These are phyloP conservation scores for Achaetomium macrosporum DNA, from an alignment of 2,329 filamentous ascomycete species.

Conservation along the genomic window DNA sequence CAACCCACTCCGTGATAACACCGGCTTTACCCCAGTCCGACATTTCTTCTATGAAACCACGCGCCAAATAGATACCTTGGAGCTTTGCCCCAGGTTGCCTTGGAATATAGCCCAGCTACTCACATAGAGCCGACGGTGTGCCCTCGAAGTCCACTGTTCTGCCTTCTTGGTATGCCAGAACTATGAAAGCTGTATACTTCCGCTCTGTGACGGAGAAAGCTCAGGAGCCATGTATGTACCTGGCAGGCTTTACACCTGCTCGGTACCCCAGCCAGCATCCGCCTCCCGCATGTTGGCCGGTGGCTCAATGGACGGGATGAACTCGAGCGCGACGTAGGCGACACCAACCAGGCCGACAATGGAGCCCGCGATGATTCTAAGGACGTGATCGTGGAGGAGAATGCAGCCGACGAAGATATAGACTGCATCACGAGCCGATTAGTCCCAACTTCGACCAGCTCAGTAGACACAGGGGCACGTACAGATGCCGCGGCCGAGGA, in stretches of 20 bases:
- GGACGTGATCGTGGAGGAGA: conserved; percentile 60
- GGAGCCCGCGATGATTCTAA: conserved; percentile 70
- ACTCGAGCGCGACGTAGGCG: conserved; percentile 70
- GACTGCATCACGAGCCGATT: conserved; percentile 48
- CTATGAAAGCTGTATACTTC: background rate
- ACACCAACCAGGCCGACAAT: conserved; percentile 74
- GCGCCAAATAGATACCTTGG: background rate
- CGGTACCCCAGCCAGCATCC: conserved; percentile 69
- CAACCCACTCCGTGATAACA: background rate
- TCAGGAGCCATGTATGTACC: background rate
- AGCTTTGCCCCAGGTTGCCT: background rate
- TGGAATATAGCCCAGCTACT: background rate
- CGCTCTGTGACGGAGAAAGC: background rate
- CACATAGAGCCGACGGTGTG: background rate
- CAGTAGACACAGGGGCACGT: conserved; percentile 38
- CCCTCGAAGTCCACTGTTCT: too few species aligned
- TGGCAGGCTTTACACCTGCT: conserved; percentile 57
- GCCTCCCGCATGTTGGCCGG: conserved; percentile 77
- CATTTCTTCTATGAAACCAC: background rate
- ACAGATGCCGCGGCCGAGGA: conserved; percentile 93
- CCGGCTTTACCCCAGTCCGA: background rate
- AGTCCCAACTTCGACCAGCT: background rate
- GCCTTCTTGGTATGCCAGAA: background rate
- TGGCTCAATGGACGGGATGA: conserved; percentile 71
- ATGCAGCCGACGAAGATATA: conserved; percentile 94